These are phyloP conservation scores for Apiospora pterosperma DNA, from an alignment of 2,329 filamentous ascomycete species.

Conservation along the genomic window DNA sequence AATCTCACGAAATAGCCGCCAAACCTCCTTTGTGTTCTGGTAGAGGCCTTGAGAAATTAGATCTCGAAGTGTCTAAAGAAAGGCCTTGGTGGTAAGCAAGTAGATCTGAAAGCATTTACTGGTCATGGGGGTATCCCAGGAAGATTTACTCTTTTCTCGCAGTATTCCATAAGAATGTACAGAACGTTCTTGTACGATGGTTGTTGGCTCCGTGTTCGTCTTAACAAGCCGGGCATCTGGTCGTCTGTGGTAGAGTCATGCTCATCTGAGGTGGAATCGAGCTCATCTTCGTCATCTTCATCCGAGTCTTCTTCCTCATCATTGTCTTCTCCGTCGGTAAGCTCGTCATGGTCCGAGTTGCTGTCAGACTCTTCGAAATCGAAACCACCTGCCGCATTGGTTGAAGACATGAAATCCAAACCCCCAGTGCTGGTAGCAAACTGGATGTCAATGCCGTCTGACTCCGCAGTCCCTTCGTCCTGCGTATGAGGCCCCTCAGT, in stretches of 20 bases:
- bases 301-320: slow-evolving; percentile 37
- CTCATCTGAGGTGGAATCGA: slow-evolving; percentile 44
- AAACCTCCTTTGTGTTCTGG: slow-evolving; percentile 73
- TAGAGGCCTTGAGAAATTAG: slow-evolving; percentile 74
- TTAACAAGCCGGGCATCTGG: slow-evolving; percentile 14
- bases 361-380: slow-evolving; percentile 55
- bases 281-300: slow-evolving; percentile 43
- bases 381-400: slow-evolving; percentile 74
- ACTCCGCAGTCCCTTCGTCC: slow-evolving; percentile 37
- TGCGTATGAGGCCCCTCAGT: slow-evolving; percentile 38
- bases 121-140: not conserved
- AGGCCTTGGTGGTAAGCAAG: slow-evolving; percentile 10
- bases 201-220: slow-evolving; percentile 32
- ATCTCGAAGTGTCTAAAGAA: slow-evolving; percentile 72
- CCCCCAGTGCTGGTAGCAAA: slow-evolving; percentile 74
- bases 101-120: not conserved
- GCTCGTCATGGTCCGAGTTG: slow-evolving; percentile 30
- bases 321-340: slow-evolving; percentile 34
- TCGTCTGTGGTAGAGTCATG: slow-evolving; percentile 20
- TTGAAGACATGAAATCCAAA: slow-evolving; percentile 90
- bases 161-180: slow-evolving; percentile 99
- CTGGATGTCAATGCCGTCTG: slow-evolving; percentile 44
- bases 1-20: slow-evolving; percentile 88
- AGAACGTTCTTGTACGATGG: slow-evolving; percentile 67
- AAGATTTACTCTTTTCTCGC: slow-evolving; percentile 71